Conservation (phyloP, 208 protist species). For the Acanthamoeba triangularis region DNA sequence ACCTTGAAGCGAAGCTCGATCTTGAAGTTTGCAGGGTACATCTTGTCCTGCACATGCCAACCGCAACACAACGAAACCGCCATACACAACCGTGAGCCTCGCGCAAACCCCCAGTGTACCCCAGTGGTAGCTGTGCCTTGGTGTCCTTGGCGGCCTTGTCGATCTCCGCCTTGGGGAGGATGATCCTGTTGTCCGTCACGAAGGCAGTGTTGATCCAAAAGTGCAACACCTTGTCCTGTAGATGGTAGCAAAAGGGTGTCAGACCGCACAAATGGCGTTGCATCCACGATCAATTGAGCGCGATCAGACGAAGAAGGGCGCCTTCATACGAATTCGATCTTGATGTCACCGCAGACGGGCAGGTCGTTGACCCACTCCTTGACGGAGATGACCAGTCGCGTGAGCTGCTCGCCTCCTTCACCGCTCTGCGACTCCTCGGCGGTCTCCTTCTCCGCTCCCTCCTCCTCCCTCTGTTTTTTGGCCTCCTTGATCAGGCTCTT, state of each 20-base stretch:
- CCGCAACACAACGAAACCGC: no score
- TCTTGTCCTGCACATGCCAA: conserved; percentile 1
- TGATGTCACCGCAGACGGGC: conserved; percentile 37
- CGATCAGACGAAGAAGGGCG: background rate
- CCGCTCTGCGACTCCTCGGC: background rate
- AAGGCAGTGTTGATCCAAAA: conserved; percentile 56
- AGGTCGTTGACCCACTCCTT: background rate
- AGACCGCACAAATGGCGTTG: background rate
- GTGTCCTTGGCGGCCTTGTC: conserved; percentile 53
- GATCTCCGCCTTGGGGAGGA: background rate
- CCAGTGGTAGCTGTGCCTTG: no score
- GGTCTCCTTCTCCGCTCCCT: background rate
- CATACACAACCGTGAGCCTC: no score
- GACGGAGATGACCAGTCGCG: background rate
- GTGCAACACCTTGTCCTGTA: conserved; percentile 42
- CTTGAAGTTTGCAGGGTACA: background rate
- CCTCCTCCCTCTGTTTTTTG: background rate
- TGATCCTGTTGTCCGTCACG: background rate
- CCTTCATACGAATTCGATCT: conserved; percentile 39
- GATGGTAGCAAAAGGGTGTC: background rate
- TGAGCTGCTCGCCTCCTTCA: background rate
- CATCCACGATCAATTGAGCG: background rate
- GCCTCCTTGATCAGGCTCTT: conserved; percentile 22
- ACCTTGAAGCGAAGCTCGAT: conserved; percentile 6
- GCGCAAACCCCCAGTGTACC: no score